These are phyloP conservation scores for Tulasnella sp. DNA, from an alignment of 768 basidiomycete species.

Conservation along the genomic window DNA sequence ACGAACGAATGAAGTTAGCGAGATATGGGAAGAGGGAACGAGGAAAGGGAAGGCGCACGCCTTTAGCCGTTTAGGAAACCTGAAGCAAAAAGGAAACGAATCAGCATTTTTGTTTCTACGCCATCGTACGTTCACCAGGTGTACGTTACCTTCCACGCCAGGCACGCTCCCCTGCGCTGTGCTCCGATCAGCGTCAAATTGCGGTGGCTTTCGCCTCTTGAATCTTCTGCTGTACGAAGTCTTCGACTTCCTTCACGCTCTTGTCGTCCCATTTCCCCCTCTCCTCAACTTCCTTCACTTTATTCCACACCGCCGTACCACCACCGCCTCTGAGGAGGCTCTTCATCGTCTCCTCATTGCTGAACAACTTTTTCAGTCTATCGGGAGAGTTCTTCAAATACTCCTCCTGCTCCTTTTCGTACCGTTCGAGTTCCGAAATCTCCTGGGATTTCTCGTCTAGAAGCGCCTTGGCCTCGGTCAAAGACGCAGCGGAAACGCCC, in stretches of 20 bases:
- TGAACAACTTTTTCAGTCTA: constrained; percentile 34
- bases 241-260: constrained; percentile 35
- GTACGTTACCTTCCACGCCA: constrained; percentile 11
- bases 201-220: constrained; percentile 31
- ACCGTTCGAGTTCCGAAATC: constrained; percentile 34
- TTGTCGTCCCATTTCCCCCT: constrained; percentile 32
- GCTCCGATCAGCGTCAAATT: constrained; percentile 5
- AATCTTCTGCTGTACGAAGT: constrained; percentile 34
- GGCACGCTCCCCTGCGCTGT: constrained; percentile 5
- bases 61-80: constrained; percentile 1
- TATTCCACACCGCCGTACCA: constrained; percentile 32
- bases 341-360: constrained; percentile 34
- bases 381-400: constrained; percentile 35
- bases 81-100: too few species aligned
- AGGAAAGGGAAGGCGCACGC: not conserved
- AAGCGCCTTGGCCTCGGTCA: constrained; percentile 32
- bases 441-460: constrained; percentile 34
- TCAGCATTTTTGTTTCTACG: not conserved
- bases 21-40: not conserved
- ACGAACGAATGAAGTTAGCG: not conserved
- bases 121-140: too few species aligned
- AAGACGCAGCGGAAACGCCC: constrained; percentile 33
- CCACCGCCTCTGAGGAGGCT: constrained; percentile 26
- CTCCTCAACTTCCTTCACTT: constrained; percentile 33
- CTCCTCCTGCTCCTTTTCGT: constrained; percentile 33